Evolutionary conservation across 2,329 filamentous ascomycete species (phyloP), one percentile per base, ranked within the genome.

Genomic region (Apiospora pterosperma): DNA sequence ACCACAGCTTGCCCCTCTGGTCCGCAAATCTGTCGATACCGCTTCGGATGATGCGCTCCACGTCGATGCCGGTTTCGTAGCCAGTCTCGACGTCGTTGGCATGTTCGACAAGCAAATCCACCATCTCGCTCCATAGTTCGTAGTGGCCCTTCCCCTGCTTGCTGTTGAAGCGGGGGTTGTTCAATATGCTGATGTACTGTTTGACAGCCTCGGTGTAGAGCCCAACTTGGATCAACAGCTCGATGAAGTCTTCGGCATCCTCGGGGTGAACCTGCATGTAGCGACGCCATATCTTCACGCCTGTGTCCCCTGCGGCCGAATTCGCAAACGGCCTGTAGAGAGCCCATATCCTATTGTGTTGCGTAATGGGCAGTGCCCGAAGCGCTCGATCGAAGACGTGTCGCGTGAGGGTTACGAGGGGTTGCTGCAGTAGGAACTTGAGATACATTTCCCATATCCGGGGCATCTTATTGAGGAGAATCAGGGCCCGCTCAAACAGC

Each of bases 221-320:
- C 25, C 89, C 88, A 73, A 92, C 90, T 70, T 95, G 89, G 36
- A 92, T 83, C 65, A 99, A 83, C 64, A 98, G 85, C 72, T 97
- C 92, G 69, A 99, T 96, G 71, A 94, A 99, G 69, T 98, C 95
- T 75, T 99, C 96, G 16, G 91, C 88, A 75, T 97, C 92, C 76
- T 98, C 96, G 1, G 96, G 96, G 71, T 97, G 95, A 55, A 97
- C 90, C 78, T 99, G 95, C 87, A 98, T 96, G 77, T 99, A 99
- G 65, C 96, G 87, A 70, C 92, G 87, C 94, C 95, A 99, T 63
- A 98, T 92, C 77, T 91, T 94, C 64, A 98, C 89, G 1, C 95
- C 94, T 3, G 95, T 98, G 66, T 92, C 88, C 44, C 96, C 96
- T 2, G 92, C 92, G 1, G 92, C 94, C 19, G 93, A 96, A 72